Percentiles rank a stretch among this genome's conserved stretches.
Evolutionary conservation across 305 asterid species (phyloP).

Genomic region (Ajuga reptans): DNA sequence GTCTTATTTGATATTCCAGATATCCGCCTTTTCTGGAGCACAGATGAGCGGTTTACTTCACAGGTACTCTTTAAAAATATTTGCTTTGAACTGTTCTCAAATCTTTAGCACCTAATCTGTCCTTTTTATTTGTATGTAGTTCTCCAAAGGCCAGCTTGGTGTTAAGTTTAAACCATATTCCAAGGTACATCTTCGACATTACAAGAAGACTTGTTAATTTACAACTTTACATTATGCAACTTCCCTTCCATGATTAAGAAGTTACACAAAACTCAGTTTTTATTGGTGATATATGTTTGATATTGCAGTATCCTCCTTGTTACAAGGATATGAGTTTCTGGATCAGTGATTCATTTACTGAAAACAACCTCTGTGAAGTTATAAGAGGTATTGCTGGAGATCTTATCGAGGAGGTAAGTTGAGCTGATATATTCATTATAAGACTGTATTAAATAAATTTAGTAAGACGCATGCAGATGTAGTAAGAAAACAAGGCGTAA

Average conservation of each 20-base stretch:
- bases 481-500: not conserved
- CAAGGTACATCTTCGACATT: slow-evolving; percentile 42
- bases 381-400: slow-evolving; percentile 92
- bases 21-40: slow-evolving; percentile 85
- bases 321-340: slow-evolving; percentile 96
- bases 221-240: not conserved
- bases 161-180: slow-evolving; percentile 75
- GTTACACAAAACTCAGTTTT: not conserved
- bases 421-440: not conserved
- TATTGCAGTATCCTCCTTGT: slow-evolving; percentile 75
- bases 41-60: slow-evolving; percentile 83
- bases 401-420: slow-evolving; percentile 89
- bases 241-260: not conserved
- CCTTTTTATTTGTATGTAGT: slow-evolving; percentile 34
- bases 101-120: slow-evolving; percentile 1
- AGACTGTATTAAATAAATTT: slow-evolving; percentile 14
- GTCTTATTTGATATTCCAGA: slow-evolving; percentile 92
- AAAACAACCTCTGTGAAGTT: slow-evolving; percentile 92
- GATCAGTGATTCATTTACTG: slow-evolving; percentile 88
- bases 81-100: not conserved
- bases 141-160: slow-evolving; percentile 71
- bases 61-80: slow-evolving; percentile 44
- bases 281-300: not conserved
- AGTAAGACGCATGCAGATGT: not conserved
- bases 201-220: not conserved